Evolutionary conservation across 257 asterid species (phyloP).

Genomic region (Perilla frutescens): DNA sequence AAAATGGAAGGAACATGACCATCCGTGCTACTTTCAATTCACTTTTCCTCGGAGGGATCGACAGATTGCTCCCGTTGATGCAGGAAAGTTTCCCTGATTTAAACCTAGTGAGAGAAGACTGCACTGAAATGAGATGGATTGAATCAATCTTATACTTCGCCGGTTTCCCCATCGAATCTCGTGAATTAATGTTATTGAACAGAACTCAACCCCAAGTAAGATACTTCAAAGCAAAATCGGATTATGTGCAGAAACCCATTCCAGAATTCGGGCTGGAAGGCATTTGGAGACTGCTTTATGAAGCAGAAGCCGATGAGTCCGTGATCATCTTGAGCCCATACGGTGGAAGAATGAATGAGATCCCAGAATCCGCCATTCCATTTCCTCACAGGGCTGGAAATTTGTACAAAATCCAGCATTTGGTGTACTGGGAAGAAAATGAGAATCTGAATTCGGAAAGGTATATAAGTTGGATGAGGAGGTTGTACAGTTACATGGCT

Average conservation of each 20-base stretch:
- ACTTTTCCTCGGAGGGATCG: background rate
- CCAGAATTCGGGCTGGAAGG: background rate
- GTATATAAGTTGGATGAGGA: background rate
- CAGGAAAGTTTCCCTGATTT: conserved; percentile 5
- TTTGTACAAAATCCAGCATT: background rate
- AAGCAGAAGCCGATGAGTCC: background rate
- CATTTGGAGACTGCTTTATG: background rate
- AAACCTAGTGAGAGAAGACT: background rate
- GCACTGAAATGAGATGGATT: conserved; percentile 13
- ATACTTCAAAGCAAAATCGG: background rate
- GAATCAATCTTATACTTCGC: background rate
- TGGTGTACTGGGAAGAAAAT: background rate
- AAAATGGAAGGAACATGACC: background rate
- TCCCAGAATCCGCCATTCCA: background rate
- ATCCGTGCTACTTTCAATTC: background rate
- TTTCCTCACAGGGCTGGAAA: background rate
- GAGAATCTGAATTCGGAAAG: background rate
- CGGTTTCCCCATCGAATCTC: background rate
- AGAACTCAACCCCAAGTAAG: too few relatives aligned
- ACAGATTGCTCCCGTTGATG: background rate
- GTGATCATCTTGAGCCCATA: background rate
- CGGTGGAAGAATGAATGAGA: conserved; percentile 10
- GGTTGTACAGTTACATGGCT: background rate
- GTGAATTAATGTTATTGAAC: background rate
- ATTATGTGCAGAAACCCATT: background rate